Conservation (phyloP, 2,329 filamentous ascomycete species). For the Chrysosporium keratinophilum region DNA sequence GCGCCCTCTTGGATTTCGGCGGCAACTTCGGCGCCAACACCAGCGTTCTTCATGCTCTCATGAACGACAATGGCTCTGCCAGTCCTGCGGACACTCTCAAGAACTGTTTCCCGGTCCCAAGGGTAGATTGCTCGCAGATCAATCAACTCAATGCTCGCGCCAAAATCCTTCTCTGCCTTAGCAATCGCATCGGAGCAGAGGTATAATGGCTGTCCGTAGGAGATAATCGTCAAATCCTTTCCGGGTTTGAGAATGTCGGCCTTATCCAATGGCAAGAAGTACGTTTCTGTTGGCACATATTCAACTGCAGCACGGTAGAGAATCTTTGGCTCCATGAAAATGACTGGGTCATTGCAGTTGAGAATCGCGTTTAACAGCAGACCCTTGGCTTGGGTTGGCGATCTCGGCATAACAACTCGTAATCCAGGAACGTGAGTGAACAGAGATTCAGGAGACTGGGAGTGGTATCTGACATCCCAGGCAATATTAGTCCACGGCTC, state of each 20-base stretch:
- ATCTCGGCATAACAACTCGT: conserved; percentile 74
- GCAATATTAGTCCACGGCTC: not conserved
- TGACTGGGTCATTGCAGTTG: conserved; percentile 68
- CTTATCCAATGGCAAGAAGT: conserved; percentile 73
- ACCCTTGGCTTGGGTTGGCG: conserved; percentile 79
- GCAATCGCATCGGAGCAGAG: conserved; percentile 67
- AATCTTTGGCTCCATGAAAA: conserved; percentile 93
- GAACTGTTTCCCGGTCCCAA: conserved; percentile 74
- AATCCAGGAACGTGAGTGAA: conserved; percentile 83
- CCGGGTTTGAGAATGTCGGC: conserved; percentile 76
- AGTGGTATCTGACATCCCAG: conserved; percentile 51
- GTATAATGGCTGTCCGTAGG: conserved; percentile 83
- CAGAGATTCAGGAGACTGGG: conserved; percentile 76
- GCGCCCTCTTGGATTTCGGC: conserved; percentile 81
- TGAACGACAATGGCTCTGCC: conserved; percentile 80
- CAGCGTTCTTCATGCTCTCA: conserved; percentile 83
- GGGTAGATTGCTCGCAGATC: conserved; percentile 83
- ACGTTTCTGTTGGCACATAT: conserved; percentile 71
- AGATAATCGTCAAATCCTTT: conserved; percentile 70
- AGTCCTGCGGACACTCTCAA: conserved; percentile 77
- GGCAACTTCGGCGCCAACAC: conserved; percentile 79
- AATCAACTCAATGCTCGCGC: conserved; percentile 70
- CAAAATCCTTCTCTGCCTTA: conserved; percentile 58
- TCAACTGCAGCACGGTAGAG: conserved; percentile 85
- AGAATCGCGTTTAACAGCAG: conserved; percentile 66